These are phyloP conservation scores for Ceratocystiopsis minuta DNA, from an alignment of 2,329 filamentous ascomycete species.

Conservation along the genomic window DNA sequence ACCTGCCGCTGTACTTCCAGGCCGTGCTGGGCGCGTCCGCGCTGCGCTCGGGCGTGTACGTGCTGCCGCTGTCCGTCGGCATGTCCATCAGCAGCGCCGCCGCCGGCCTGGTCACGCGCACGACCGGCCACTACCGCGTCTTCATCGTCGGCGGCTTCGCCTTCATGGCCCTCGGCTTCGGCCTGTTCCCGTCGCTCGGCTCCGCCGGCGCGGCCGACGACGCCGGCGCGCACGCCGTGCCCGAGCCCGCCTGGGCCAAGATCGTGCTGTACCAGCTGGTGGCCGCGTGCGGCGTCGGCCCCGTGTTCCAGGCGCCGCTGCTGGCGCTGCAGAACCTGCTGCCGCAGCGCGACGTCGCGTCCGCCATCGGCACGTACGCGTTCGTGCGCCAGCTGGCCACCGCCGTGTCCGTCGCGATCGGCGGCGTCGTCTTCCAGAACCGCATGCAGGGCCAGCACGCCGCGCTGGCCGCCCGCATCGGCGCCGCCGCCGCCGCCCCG, in stretches of 20 bases:
- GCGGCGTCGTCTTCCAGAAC: constrained; percentile 25
- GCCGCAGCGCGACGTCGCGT: constrained; percentile 39
- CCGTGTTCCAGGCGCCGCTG: constrained; percentile 44
- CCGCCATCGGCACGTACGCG: constrained; percentile 42
- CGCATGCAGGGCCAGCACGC: constrained; percentile 20
- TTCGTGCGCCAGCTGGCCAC: constrained; percentile 42
- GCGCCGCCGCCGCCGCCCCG: constrained; percentile 24
- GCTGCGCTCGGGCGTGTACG: constrained; percentile 55
- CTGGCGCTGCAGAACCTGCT: constrained; percentile 47
- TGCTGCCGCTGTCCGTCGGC: constrained; percentile 51
- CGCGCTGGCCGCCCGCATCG: constrained; percentile 12
- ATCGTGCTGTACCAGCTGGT: constrained; percentile 39
- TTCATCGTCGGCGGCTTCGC: constrained; percentile 34
- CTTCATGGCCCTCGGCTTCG: constrained; percentile 40
- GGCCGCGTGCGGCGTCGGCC: constrained; percentile 40
- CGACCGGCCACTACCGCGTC: constrained; percentile 40
- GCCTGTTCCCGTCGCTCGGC: constrained; percentile 36
- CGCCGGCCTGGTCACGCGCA: constrained; percentile 25
- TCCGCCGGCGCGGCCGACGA: too few relatives aligned
- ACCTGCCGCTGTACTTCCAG: constrained; percentile 74
- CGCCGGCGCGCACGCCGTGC: constrained; percentile 20
- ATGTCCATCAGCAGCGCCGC: constrained; percentile 24
- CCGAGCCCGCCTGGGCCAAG: constrained; percentile 17
- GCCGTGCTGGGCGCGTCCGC: constrained; percentile 50
- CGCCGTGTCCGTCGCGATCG: constrained; percentile 39